Evolutionary conservation across 495 filamentous ascomycete genomes (phyloP).

Genomic region (Hyphodiscus hymeniophilus): DNA sequence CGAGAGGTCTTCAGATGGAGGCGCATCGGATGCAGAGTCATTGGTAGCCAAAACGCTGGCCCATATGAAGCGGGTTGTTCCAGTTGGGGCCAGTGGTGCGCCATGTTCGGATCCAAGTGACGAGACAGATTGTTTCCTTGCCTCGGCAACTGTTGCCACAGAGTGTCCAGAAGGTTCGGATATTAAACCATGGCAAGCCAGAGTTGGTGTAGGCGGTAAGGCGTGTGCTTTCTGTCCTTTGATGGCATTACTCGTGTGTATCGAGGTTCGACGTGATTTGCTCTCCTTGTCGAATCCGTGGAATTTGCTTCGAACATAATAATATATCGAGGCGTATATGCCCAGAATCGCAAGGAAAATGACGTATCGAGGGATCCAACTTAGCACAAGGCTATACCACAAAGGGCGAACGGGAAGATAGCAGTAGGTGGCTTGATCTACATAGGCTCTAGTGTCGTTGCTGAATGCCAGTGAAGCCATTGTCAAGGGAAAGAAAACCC

Average conservation of each 20-base stretch:
- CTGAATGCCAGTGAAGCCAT: conserved; percentile 57
- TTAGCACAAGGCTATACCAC: conserved; percentile 58
- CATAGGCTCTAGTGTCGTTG: conserved; percentile 43
- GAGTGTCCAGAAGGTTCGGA: conserved; percentile 21
- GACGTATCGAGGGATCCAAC: conserved; percentile 66
- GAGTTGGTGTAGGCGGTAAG: conserved; percentile 29
- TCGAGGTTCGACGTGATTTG: neutral
- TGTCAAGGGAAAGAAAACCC: conserved; percentile 46
- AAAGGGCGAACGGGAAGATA: conserved; percentile 53
- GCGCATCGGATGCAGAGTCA: neutral
- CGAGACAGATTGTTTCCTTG: conserved; percentile 3
- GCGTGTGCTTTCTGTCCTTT: conserved; percentile 1
- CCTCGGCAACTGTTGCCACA: conserved; percentile 21
- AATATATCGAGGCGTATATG: conserved; percentile 58
- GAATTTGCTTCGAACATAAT: conserved; percentile 42
- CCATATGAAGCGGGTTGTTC: conserved; percentile 28
- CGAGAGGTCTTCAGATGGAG: conserved; percentile 13
- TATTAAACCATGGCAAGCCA: conserved; percentile 34
- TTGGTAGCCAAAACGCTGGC: conserved; percentile 15
- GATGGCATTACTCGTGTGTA: neutral
- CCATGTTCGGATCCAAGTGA: conserved; percentile 2
- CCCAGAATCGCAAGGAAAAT: conserved; percentile 52
- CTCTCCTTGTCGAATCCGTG: conserved; percentile 14
- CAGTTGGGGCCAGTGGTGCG: neutral
- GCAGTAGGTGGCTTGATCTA: conserved; percentile 56